Evolutionary conservation across 495 filamentous ascomycete species (phyloP).

Genomic region (Platismatia glauca): DNA sequence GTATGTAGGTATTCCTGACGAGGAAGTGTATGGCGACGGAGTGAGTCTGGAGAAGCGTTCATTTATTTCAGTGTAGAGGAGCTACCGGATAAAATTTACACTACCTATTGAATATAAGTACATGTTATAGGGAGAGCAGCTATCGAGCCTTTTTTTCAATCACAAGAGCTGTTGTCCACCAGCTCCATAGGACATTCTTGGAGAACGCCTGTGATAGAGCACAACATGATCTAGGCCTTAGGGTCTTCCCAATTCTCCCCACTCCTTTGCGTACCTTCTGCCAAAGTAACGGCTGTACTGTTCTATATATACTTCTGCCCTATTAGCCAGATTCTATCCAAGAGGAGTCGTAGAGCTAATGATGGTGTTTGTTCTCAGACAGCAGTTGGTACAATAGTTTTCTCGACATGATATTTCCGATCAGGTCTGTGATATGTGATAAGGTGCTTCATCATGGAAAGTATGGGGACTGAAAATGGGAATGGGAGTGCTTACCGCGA

Average conservation of each 20-base stretch:
- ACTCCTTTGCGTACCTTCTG: not conserved
- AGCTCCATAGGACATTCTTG: not conserved
- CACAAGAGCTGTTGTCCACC: not conserved
- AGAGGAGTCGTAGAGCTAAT: not conserved
- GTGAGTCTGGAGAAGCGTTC: not conserved
- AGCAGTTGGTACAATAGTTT: slow-evolving; percentile 42
- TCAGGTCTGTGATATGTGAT: slow-evolving; percentile 47
- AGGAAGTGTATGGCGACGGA: too few relatives aligned
- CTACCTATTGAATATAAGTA: not conserved
- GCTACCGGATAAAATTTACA: not conserved
- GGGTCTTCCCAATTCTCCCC: not conserved
- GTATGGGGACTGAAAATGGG: not conserved
- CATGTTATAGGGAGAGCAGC: not conserved
- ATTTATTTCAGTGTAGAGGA: not conserved
- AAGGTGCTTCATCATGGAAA: slow-evolving; percentile 43
- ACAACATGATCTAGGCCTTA: not conserved
- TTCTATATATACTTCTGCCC: not conserved
- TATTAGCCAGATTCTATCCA: not conserved
- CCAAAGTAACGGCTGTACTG: not conserved
- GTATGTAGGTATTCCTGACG: too few relatives aligned
- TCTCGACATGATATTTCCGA: slow-evolving; percentile 43
- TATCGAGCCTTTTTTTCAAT: not conserved
- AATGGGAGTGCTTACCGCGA: not conserved
- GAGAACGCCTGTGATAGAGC: not conserved
- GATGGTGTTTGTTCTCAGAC: slow-evolving; percentile 28